phyloP scores from a whole-genome alignment of 345 rosid genomes.

The Populus deltoides region DNA sequence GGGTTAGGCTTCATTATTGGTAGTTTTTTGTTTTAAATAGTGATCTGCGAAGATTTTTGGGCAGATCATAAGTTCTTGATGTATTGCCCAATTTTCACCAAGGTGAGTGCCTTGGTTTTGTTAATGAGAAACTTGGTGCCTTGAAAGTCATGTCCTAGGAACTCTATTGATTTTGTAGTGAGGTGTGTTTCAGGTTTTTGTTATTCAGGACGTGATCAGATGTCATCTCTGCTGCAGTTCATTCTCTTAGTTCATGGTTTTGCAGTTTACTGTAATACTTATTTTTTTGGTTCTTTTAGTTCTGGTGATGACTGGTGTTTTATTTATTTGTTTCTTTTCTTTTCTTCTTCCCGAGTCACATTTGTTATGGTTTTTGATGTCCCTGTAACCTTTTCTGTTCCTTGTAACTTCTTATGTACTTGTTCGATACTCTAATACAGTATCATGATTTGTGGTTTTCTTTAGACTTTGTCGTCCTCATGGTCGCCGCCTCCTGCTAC shows the following conservation, averaged over 20 bases:
- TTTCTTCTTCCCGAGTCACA: not conserved
- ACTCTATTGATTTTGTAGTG: not conserved
- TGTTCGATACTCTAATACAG: not conserved
- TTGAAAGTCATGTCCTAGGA: not conserved
- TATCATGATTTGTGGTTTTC: conserved; percentile 5
- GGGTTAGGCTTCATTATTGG: not conserved
- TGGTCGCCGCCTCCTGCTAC: conserved; percentile 47
- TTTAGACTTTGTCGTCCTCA: conserved; percentile 56
- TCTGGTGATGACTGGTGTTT: not conserved
- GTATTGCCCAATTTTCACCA: not conserved
- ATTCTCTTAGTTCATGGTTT: not conserved
- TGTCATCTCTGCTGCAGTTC: not conserved
- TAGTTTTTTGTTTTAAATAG: not conserved
- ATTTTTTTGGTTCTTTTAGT: not conserved
- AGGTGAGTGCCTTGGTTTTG: not conserved
- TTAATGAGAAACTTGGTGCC: not conserved
- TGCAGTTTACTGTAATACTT: not conserved
- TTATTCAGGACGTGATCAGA: not conserved
- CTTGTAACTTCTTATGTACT: not conserved
- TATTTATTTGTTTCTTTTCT: not conserved
- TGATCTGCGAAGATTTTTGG: too few species aligned
- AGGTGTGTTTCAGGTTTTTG: not conserved
- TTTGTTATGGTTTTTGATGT: conserved; percentile 1
- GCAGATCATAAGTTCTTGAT: not conserved
- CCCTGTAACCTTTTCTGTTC: not conserved